A percentile compares a stretch with the other conserved stretches of the same genome.
These are phyloP conservation scores for Plasmodium vivax DNA, from an alignment of 169 alveolate species.

Conservation along the genomic window DNA sequence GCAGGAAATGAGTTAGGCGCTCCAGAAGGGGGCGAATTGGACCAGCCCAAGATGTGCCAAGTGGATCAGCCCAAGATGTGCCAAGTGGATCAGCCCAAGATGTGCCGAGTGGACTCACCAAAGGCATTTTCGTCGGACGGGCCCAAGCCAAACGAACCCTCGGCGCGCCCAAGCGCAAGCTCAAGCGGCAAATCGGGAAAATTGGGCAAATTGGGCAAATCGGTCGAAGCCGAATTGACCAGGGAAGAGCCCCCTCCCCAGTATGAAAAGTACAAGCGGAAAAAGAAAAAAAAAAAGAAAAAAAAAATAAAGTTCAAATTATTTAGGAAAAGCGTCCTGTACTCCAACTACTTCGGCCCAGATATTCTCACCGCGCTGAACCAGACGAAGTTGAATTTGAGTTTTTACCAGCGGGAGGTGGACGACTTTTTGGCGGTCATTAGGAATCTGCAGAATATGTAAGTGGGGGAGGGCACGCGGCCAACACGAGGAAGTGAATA, in stretches of 20 bases:
- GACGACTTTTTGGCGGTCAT: conserved; percentile 65
- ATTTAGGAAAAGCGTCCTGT: conserved; percentile 52
- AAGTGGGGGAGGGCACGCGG: neutral
- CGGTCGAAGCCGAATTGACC: conserved; percentile 3
- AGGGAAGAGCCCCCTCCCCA: conserved; percentile 30
- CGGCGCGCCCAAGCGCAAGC: neutral
- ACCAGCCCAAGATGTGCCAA: neutral
- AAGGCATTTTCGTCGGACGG: neutral
- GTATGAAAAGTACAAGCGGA: conserved; percentile 37
- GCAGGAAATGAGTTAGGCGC: neutral
- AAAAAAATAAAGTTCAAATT: conserved; percentile 14
- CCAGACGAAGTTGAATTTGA: conserved; percentile 35
- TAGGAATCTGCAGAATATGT: conserved; percentile 69
- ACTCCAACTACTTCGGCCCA: conserved; percentile 18
- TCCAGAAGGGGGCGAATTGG: neutral
- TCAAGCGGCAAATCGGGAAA: too few relatives aligned
- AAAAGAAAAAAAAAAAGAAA: conserved; percentile 23
- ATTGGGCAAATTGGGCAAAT: too few relatives aligned
- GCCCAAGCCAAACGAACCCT: neutral
- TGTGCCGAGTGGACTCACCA: neutral
- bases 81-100: neutral
- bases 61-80: neutral
- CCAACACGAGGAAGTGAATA: neutral
- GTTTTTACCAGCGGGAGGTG: conserved; percentile 59
- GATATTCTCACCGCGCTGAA: conserved; percentile 18